phyloP scores from a whole-genome alignment of 2,329 filamentous ascomycete species.

The Epichloe coenophiala region DNA sequence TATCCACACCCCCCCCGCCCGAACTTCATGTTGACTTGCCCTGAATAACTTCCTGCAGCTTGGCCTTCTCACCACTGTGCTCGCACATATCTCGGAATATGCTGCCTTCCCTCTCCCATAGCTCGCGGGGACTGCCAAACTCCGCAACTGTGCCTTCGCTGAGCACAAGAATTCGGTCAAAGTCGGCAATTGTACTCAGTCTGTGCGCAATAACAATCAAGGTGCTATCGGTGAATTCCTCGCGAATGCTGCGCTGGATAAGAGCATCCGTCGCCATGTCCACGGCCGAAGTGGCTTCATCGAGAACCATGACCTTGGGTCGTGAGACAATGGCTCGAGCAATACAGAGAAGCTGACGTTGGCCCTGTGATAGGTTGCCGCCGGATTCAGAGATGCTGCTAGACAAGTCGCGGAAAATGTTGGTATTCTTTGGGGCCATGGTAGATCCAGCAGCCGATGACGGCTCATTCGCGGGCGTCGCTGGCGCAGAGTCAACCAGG shows the following conservation, averaged over 20 bases:
- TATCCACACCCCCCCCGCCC: background rate
- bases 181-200: conserved; percentile 63
- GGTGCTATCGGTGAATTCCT: conserved; percentile 56
- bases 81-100: conserved; percentile 51
- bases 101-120: conserved; percentile 40
- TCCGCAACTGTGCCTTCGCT: conserved; percentile 54
- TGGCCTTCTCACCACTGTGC: conserved; percentile 45
- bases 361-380: conserved; percentile 62
- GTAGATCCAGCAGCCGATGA: conserved; percentile 21
- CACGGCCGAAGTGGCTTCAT: conserved; percentile 68
- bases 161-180: conserved; percentile 60
- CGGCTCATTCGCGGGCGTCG: conserved; percentile 25
- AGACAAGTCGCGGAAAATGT: conserved; percentile 49
- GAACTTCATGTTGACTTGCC: conserved; percentile 6
- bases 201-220: conserved; percentile 65
- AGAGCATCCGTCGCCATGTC: conserved; percentile 64
- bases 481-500: conserved; percentile 34
- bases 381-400: conserved; percentile 58
- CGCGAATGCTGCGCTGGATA: conserved; percentile 60
- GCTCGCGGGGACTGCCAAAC: conserved; percentile 48
- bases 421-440: conserved; percentile 37
- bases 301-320: conserved; percentile 66
- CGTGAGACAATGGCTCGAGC: conserved; percentile 59
- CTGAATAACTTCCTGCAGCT: conserved; percentile 33
- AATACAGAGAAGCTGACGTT: conserved; percentile 63